Percentiles rank a stretch among this genome's conserved stretches.
These are phyloP conservation scores for Yamadazyma laniorum DNA, from an alignment of 805 yeast genomes.

Conservation along the genomic window DNA sequence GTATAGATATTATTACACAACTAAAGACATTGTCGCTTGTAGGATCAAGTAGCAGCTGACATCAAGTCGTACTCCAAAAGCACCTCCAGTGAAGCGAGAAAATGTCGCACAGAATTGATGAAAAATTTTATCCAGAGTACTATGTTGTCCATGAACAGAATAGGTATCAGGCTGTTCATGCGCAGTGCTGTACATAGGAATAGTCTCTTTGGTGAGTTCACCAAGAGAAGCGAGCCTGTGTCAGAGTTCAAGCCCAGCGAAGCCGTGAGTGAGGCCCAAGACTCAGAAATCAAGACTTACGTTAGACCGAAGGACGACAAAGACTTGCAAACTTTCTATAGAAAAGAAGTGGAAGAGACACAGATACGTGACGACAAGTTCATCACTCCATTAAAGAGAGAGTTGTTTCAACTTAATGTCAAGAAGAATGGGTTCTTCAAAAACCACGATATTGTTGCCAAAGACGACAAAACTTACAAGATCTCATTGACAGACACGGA, in stretches of 20 bases:
- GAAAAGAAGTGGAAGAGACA: conserved; percentile 42
- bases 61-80: too few species aligned
- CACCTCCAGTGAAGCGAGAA: too few species aligned
- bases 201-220: conserved; percentile 15
- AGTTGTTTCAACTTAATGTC: conserved; percentile 62
- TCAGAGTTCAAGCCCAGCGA: conserved; percentile 8
- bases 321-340: conserved; percentile 47
- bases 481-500: conserved; percentile 61
- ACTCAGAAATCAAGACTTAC: conserved; percentile 11
- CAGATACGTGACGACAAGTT: conserved; percentile 53
- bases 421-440: conserved; percentile 65
- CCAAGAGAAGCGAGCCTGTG: conserved; percentile 8
- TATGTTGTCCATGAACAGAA: conserved; percentile 3
- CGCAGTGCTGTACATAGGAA: conserved; percentile 2
- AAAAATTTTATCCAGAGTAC: conserved; percentile 8
- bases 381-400: conserved; percentile 68
- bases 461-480: conserved; percentile 48
- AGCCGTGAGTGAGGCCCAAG: conserved; percentile 12
- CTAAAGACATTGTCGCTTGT: neutral
- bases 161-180: conserved; percentile 6
- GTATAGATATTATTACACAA: neutral
- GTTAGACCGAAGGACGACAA: conserved; percentile 31
- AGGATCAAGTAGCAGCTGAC: neutral
- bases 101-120: conserved; percentile 2
- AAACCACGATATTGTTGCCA: conserved; percentile 49